phyloP scores from a whole-genome alignment of 2,329 filamentous ascomycete genomes.

The Ophiocordyceps sinensis region DNA sequence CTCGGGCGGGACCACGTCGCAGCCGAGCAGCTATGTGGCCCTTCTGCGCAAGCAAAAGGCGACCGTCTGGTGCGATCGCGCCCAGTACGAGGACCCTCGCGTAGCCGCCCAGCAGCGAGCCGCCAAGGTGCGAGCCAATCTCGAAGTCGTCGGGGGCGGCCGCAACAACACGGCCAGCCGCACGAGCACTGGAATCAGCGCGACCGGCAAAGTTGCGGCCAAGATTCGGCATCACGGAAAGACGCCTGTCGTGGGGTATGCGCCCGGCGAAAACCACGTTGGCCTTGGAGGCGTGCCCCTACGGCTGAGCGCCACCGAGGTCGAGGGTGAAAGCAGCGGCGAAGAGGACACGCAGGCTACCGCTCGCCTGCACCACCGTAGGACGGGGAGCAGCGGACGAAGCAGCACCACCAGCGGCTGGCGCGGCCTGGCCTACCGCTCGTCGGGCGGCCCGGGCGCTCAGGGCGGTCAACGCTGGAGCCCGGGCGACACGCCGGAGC shows the following conservation, averaged over 20 bases:
- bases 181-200: constrained; percentile 47
- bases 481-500: constrained; percentile 41
- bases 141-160: constrained; percentile 59
- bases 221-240: constrained; percentile 86
- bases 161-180: constrained; percentile 30
- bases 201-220: constrained; percentile 52
- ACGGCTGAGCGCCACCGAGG: constrained; percentile 85
- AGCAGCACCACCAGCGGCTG: constrained; percentile 48
- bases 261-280: constrained; percentile 60
- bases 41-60: constrained; percentile 95
- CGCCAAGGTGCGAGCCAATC: constrained; percentile 73
- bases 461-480: constrained; percentile 32
- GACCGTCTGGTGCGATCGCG: constrained; percentile 93
- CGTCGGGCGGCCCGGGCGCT: constrained; percentile 30
- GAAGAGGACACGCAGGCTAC: constrained; percentile 44
- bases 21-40: constrained; percentile 74
- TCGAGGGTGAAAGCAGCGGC: constrained; percentile 76
- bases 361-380: constrained; percentile 45
- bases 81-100: constrained; percentile 82
- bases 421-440: constrained; percentile 32
- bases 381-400: constrained; percentile 62
- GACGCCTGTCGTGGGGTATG: constrained; percentile 63
- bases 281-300: constrained; percentile 71
- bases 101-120: constrained; percentile 69
- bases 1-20: constrained; percentile 41